Evolutionary conservation across 2,329 filamentous ascomycete species (phyloP).

Genomic region (Pseudogymnoascus sp.): DNA sequence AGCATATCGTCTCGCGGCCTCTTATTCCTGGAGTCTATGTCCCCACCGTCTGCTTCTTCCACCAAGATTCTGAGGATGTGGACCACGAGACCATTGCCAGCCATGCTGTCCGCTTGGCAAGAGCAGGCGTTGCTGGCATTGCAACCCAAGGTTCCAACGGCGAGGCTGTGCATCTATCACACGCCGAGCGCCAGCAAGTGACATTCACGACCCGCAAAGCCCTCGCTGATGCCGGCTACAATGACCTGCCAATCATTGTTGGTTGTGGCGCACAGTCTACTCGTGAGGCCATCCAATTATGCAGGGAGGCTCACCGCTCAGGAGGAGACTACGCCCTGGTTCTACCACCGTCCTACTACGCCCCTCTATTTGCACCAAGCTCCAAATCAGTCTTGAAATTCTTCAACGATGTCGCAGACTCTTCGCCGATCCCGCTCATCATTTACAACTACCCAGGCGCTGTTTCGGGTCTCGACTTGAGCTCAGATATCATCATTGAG

Average conservation of each 20-base stretch:
- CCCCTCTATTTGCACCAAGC: conserved; percentile 47
- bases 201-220: conserved; percentile 53
- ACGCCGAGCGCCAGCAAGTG: conserved; percentile 52
- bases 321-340: conserved; percentile 62
- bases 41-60: conserved; percentile 68
- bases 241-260: conserved; percentile 55
- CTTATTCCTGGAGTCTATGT: conserved; percentile 57
- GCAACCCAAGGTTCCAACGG: conserved; percentile 57
- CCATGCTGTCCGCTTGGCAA: conserved; percentile 47
- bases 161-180: conserved; percentile 58
- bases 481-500: conserved; percentile 76
- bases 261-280: conserved; percentile 60
- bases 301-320: conserved; percentile 51
- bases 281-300: conserved; percentile 57
- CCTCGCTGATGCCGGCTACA: conserved; percentile 50
- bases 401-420: conserved; percentile 55
- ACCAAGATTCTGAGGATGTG: conserved; percentile 56
- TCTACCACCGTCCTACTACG: conserved; percentile 62
- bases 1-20: conserved; percentile 31
- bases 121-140: conserved; percentile 50
- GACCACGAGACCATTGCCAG: conserved; percentile 47
- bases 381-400: conserved; percentile 49
- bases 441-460: conserved; percentile 90
- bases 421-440: conserved; percentile 67
- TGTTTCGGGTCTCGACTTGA: conserved; percentile 80